phyloP scores from a whole-genome alignment of 2,329 filamentous ascomycete genomes.

The Colletotrichum tropicicola region DNA sequence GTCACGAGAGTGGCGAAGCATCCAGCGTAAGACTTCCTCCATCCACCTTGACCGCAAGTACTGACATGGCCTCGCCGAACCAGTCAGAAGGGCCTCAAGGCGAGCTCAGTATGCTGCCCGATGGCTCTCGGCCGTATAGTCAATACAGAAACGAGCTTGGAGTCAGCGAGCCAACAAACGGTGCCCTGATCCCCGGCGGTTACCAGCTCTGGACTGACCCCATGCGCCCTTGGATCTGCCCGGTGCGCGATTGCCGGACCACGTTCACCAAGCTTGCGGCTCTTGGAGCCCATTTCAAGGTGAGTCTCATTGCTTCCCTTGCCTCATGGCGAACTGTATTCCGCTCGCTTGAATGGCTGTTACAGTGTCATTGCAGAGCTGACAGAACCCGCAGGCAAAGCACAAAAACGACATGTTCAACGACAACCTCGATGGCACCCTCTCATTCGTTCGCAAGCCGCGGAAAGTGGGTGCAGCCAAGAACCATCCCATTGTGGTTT shows the following conservation, averaged over 20 bases:
- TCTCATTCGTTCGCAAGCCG: constrained; percentile 38
- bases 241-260: constrained; percentile 46
- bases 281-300: constrained; percentile 35
- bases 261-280: constrained; percentile 34
- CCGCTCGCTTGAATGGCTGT: too few species aligned
- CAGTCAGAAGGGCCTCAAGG: too few species aligned
- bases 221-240: constrained; percentile 42
- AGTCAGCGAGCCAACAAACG: constrained; percentile 26
- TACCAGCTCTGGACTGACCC: constrained; percentile 39
- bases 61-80: too few species aligned
- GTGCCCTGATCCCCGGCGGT: constrained; percentile 42
- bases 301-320: not conserved
- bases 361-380: not conserved
- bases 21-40: too few species aligned
- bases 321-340: not conserved
- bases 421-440: constrained; percentile 51
- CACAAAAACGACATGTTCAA: constrained; percentile 40
- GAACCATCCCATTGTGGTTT: constrained; percentile 35
- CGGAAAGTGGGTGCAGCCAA: not conserved
- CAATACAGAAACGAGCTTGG: not conserved
- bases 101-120: not conserved
- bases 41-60: too few species aligned
- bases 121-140: not conserved
- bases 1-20: not conserved
- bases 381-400: constrained; percentile 20